Evolutionary conservation across 345 rosid genomes (phyloP), one percentile per base, ranked within the genome.

Genomic region (Eucalyptus brandiana): DNA sequence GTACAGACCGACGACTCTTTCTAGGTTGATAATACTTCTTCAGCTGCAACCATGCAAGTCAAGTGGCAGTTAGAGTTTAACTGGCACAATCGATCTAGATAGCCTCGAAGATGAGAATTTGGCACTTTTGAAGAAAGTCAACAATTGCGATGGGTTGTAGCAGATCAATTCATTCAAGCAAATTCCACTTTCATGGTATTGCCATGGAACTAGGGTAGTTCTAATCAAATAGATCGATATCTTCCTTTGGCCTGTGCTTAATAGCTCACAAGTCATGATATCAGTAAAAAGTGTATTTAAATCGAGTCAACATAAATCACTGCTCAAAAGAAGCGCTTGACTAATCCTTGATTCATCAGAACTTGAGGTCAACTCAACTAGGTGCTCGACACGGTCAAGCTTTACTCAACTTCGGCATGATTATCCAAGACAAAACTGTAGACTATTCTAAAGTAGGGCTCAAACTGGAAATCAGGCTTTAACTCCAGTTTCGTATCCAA

Each of bases 1-100:
- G 81, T 87, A 95, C 95, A 4, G 92, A 92, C 42, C 95, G 87
- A 50, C 18, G 91, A 50, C 97, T 96, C 95, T 97, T 97, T 86
- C 94, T 93, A 7, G 94, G 95, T 87, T 96, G 99, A 89, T 94
- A 95, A 88, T 96, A 91, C 89, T 95, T 94, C 93, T 95, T 95
- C 93, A 95, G 88, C 98, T 97, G 96, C 92, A 91, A 90, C 56
- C 34, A 28, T 12, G 69, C n/a, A 48, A 44, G 40, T 86, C 51
- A 48, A 49, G 28, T 51, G 23, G 86, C n/a, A 45, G 53, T 45
- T 72, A 9, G 53, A 19, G 14, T 18, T 34, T 45, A 48, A 37
- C 50, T 87, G 48, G 28, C 47, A 26, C 32, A 56, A 87, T 48
- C 60, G 21, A 23, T 86, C 54, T 26, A 24, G 87, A 85, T 45